phyloP scores from a whole-genome alignment of 306 rosid genomes.

The Trifolium fragiferum region DNA sequence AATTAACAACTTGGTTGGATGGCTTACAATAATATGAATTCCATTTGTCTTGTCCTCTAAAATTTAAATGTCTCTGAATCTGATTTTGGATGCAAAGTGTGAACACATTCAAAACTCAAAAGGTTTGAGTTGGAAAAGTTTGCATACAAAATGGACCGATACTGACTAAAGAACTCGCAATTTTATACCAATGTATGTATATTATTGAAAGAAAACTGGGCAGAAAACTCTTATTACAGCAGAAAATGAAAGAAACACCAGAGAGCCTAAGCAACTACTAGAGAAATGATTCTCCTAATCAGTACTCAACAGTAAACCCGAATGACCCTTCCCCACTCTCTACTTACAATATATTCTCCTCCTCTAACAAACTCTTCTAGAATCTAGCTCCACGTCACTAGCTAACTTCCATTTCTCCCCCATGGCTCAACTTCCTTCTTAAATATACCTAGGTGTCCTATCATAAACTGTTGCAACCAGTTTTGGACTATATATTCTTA shows the following conservation, averaged over 20 bases:
- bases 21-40: conserved; percentile 5
- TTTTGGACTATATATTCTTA: conserved; percentile 19
- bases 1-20: conserved; percentile 11
- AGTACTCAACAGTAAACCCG: neutral
- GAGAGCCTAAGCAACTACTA: neutral
- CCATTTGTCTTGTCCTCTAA: neutral
- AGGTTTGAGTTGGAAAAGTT: conserved; percentile 8
- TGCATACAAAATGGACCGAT: conserved; percentile 6
- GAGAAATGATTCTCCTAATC: neutral
- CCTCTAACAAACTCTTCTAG: neutral
- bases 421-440: neutral
- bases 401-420: neutral
- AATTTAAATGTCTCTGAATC: conserved; percentile 11
- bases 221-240: too few relatives aligned
- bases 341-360: neutral
- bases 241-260: too few relatives aligned
- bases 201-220: too few relatives aligned
- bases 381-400: neutral
- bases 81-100: conserved; percentile 9
- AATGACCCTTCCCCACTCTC: neutral
- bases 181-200: too few relatives aligned
- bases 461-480: neutral
- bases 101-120: conserved; percentile 12
- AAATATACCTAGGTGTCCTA: neutral
- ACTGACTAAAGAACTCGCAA: neutral